These are phyloP conservation scores for Pestalotiopsis sp. DNA, from an alignment of 2,329 filamentous ascomycete species.

Conservation along the genomic window DNA sequence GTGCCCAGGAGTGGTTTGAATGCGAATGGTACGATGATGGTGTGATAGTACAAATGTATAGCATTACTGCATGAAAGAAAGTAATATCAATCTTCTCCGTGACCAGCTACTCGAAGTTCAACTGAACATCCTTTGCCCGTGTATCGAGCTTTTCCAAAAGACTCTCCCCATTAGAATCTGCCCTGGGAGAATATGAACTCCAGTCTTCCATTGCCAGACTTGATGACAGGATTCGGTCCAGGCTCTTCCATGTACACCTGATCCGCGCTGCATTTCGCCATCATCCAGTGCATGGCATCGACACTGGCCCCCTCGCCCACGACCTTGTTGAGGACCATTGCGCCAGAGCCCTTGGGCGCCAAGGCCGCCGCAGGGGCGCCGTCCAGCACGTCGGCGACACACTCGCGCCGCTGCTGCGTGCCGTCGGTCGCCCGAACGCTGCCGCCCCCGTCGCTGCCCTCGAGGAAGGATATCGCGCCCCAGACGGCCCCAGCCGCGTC, in stretches of 20 bases:
- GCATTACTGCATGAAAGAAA: too few species aligned
- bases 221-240: constrained; percentile 23
- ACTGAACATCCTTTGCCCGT: too few species aligned
- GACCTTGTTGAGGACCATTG: constrained; percentile 26
- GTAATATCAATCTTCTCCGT: background rate
- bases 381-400: constrained; percentile 20
- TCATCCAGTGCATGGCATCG: constrained; percentile 20
- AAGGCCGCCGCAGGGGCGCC: constrained; percentile 19
- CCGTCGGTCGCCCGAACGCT: constrained; percentile 22
- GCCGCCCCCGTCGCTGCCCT: constrained; percentile 26
- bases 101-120: background rate
- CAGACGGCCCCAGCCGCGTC: constrained; percentile 20
- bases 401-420: constrained; percentile 18
- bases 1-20: background rate
- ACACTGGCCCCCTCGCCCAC: constrained; percentile 21
- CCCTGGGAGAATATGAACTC: constrained; percentile 20
- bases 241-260: constrained; percentile 22
- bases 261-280: constrained; percentile 18
- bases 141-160: background rate
- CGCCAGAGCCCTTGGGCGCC: constrained; percentile 23
- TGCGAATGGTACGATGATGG: too few species aligned
- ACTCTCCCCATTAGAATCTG: background rate
- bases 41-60: too few species aligned
- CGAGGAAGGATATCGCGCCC: constrained; percentile 25
- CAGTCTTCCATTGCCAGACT: constrained; percentile 25